Base-by-base conservation (phyloP, 495 filamentous ascomycete species). In the Podospora fimiseda region DNA sequence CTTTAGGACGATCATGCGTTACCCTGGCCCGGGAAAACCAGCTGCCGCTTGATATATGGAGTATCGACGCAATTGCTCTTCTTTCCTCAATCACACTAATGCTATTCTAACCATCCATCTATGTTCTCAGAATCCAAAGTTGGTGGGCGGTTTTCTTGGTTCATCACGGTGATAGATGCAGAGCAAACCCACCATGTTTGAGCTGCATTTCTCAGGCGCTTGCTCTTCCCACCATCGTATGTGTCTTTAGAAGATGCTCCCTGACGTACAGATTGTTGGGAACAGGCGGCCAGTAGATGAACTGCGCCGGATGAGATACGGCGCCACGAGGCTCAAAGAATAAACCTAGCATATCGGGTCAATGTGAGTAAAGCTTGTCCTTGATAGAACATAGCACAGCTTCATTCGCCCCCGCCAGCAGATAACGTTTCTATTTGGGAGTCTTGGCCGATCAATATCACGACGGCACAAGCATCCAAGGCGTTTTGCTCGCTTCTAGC, bases 1-100 rank as follows among this genome's bases (percentile, higher is more conserved):
- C 24, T 45, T 36, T 9, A n/a, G 8, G 18, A 55, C 51, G 61
- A 64, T 61, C 59, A 64, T 20, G 56, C 61, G 55, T 27, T 44
- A n/a, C 39, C 46, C 14, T 51, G n/a, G 22, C 23, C 51, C 58
- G 56, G 56, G 27, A 53, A 51, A 43, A 42, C 20, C 16, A 19
- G 0, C 42, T 27, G 51, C 58, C 58, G 58, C 51, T 50, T 43
- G 16, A 57, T 27, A 2, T 33, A 5, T 5, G 11, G 27, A 33
- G 27, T 11, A 5, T 33, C 27, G 6, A 33, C 6, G 11, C 27
- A n/a, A n/a, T n/a, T n/a, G n/a, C n/a, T n/a, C n/a, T n/a, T n/a
- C n/a, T 5, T 33, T 33, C 27, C 11, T 33, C 27, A 33, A 6
- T 33, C 27, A 33, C 6, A 33, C 27, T 33, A n/a, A n/a, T n/a